A percentile compares a stretch with the other conserved stretches of the same genome.
These are phyloP conservation scores for Powellomyces hirtus DNA, from an alignment of 192 early-diverging fungal genomes.

Conservation along the genomic window DNA sequence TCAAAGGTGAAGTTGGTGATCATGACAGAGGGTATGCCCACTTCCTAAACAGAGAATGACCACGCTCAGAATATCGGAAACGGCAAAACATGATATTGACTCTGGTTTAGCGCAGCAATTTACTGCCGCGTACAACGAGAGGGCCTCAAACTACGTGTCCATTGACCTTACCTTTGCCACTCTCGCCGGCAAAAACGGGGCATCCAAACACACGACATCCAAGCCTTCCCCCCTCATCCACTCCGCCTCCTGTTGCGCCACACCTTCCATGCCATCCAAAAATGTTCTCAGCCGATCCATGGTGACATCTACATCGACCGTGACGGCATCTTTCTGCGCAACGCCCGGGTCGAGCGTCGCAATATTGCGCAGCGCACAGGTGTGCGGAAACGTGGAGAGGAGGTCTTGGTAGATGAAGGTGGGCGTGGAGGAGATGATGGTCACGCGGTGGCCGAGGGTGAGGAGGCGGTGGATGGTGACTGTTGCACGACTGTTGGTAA, in stretches of 20 bases:
- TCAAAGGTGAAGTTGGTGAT: constrained; percentile 57
- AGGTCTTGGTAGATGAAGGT: constrained; percentile 33
- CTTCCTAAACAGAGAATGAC: constrained; percentile 10
- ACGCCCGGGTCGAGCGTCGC: constrained; percentile 36
- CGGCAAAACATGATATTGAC: too few relatives aligned
- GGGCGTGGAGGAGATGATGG: constrained; percentile 37
- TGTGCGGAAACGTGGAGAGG: constrained; percentile 11
- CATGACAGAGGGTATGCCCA: constrained; percentile 35
- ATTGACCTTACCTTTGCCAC: constrained; percentile 35
- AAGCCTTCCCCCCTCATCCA: constrained; percentile 31
- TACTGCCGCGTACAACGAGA: too few relatives aligned
- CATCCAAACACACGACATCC: constrained; percentile 43
- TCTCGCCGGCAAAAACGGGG: constrained; percentile 35
- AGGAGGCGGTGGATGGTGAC: constrained; percentile 34
- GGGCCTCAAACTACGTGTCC: too few relatives aligned
- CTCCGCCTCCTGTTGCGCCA: constrained; percentile 22
- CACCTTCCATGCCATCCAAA: constrained; percentile 13
- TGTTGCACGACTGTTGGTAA: constrained; percentile 21
- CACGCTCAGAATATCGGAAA: too few relatives aligned
- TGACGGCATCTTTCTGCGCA: constrained; percentile 45
- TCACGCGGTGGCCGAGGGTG: constrained; percentile 30
- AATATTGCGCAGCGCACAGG: neutral
- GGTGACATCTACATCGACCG: constrained; percentile 39
- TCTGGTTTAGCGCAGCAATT: too few relatives aligned
- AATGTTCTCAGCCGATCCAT: constrained; percentile 17